A percentile compares a stretch with the other conserved stretches of the same genome.
Conservation (phyloP, 352 stramenopile genomes). For the Globisporangium nodosum region DNA sequence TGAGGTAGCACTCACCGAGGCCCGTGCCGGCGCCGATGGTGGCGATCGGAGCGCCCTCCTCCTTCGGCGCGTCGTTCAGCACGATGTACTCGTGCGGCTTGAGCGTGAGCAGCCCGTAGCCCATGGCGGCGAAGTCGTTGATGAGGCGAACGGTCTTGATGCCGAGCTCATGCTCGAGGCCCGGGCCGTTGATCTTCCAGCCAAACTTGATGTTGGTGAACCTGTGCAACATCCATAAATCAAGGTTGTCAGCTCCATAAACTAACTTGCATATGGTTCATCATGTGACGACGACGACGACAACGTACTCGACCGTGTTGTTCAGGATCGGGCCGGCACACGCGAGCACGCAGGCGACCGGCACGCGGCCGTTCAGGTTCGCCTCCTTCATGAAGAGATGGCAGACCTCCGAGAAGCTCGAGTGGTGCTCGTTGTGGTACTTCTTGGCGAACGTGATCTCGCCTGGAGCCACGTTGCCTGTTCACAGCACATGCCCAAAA, state of each 20-base stretch:
- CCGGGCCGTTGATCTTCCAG: conserved; percentile 85
- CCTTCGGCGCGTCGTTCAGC: conserved; percentile 69
- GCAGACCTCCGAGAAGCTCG: conserved; percentile 85
- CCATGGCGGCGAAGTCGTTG: conserved; percentile 97
- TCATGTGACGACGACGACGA: too few relatives aligned
- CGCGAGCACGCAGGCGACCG: conserved; percentile 64
- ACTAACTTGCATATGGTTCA: too few relatives aligned
- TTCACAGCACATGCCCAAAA: neutral
- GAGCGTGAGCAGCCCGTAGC: conserved; percentile 95
- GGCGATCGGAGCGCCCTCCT: conserved; percentile 87
- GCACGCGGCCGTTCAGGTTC: conserved; percentile 60
- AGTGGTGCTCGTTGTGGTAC: conserved; percentile 81
- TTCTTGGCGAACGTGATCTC: conserved; percentile 84
- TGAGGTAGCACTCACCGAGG: conserved; percentile 96
- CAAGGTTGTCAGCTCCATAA: too few relatives aligned
- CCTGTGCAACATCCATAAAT: conserved; percentile 14
- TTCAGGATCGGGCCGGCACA: conserved; percentile 80
- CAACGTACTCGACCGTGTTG: conserved; percentile 67
- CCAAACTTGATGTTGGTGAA: conserved; percentile 93
- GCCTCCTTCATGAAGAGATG: conserved; percentile 92
- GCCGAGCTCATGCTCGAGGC: conserved; percentile 72
- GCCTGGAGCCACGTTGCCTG: conserved; percentile 66
- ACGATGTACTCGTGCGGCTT: conserved; percentile 90
- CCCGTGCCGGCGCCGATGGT: conserved; percentile 96
- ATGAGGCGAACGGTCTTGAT: conserved; percentile 91